A percentile compares a stretch with the other conserved stretches of the same genome.
Evolutionary conservation across 2,329 filamentous ascomycete species (phyloP).

Genomic region (Colletotrichum spinosum): DNA sequence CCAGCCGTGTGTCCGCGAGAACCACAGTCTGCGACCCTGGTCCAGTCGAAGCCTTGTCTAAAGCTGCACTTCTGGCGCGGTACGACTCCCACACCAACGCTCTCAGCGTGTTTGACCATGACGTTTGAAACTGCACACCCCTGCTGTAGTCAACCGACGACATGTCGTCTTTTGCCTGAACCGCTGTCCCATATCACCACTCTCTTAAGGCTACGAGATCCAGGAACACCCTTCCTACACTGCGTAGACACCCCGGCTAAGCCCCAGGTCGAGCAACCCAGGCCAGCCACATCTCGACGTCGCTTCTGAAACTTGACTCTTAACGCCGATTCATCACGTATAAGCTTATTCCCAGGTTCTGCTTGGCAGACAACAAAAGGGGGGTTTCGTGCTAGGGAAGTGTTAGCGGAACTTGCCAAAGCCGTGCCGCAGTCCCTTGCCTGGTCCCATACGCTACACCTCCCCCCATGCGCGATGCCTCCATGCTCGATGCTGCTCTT

Average conservation of each 20-base stretch:
- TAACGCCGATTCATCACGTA: slow-evolving; percentile 33
- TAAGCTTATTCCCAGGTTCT: slow-evolving; percentile 35
- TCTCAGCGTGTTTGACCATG: slow-evolving; percentile 37
- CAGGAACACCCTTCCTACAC: slow-evolving; percentile 6
- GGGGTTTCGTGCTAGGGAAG: slow-evolving; percentile 27
- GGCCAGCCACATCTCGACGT: slow-evolving; percentile 24
- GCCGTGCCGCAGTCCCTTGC: slow-evolving; percentile 15
- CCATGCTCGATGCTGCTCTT: slow-evolving; percentile 30
- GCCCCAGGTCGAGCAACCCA: slow-evolving; percentile 12
- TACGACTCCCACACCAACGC: slow-evolving; percentile 37
- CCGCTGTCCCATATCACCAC: slow-evolving; percentile 29
- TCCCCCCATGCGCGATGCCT: background rate
- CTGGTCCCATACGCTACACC: too few species aligned
- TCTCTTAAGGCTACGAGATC: slow-evolving; percentile 21
- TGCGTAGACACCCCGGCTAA: slow-evolving; percentile 13
- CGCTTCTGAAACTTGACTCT: slow-evolving; percentile 33
- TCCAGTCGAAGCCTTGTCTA: slow-evolving; percentile 13
- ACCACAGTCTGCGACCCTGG: slow-evolving; percentile 29
- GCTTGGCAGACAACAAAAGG: slow-evolving; percentile 26
- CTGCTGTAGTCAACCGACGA: slow-evolving; percentile 22
- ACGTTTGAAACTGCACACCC: slow-evolving; percentile 37
- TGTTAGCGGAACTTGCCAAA: slow-evolving; percentile 7
- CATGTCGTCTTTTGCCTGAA: slow-evolving; percentile 32
- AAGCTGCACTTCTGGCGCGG: slow-evolving; percentile 28
- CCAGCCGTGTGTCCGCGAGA: slow-evolving; percentile 27